Base-by-base conservation (phyloP, 768 basidiomycete species). In the Kwoniella pini region DNA sequence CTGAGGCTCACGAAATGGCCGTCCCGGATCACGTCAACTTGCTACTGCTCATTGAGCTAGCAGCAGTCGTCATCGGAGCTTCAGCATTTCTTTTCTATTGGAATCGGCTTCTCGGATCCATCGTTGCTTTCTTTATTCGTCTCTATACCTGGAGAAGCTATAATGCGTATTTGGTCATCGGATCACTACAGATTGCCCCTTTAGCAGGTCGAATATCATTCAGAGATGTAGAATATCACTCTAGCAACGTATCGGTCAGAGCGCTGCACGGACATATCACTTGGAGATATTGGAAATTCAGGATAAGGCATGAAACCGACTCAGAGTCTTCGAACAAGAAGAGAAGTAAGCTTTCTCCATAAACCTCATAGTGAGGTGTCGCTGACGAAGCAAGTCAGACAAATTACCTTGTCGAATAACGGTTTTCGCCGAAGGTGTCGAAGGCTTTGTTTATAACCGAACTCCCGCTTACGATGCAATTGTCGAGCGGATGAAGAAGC, bases 251-350 rank as follows among this genome's bases (percentile, higher is more conserved):
- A 77, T 90, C 89, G 19, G 82, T 94, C 43, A 86, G 86, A 63
- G 83, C 92, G 51, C 85, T 91, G 46, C 90, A 91, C 78, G 89
- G 87, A 1, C 86, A 91, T 72, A 77, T 97, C 48, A 88, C 88
- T 66, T 98, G 94, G 92, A 83, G 91, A 64, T 97, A 95, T 77
- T 98, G 95, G 95, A 83, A 91, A 48, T 86, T 91, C 57, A 81
- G 83, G 39, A 88, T 92, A 2, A 85, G 88, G 9, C 83, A 85
- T n/a, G 88, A 87, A 65, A 85, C 64, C 2, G 69, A 71, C 54
- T 13, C 61, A 19, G 33, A 64, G 11, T 65, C 57, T 30, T 39
- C 30, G 27, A 69, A 72, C 48, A 21, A 56, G 3, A 69, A 66
- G 45, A 38, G 71, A 40, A 49, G 71, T 72, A 52, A 61, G 71